Evolutionary conservation across 805 yeast species (phyloP), one percentile per base, ranked within the genome.

Genomic region (Saccharomycopsis microspora): DNA sequence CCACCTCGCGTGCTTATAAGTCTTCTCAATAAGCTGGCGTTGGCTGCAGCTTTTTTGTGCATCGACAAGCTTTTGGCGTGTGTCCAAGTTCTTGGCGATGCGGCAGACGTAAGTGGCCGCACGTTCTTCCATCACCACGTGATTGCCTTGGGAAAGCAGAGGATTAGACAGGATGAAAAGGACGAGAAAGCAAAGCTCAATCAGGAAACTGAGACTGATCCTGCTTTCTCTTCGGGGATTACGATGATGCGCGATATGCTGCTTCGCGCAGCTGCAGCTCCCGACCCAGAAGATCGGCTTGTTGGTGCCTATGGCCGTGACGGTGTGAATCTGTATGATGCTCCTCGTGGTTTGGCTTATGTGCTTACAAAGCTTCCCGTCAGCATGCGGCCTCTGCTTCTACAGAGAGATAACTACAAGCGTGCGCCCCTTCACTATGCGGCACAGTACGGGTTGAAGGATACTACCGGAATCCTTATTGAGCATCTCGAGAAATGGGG

Each of bases 351-450:
- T 3, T 67, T 86, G 41, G 61, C 65, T 5, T 77, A 78, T 58
- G 70, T 87, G 33, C 69, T 88, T 47, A 66, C 71, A 10, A 70
- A 72, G 42, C 61, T 87, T 27, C 78, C 77, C 1, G 69, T 71
- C 1, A 73, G 71, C 53, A 66, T 77, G 51, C 72, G 80, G 51
- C 65, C 71, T 29, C 71, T 74, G 3, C 66, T 89, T 28, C 64
- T 80, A 42, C 80, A 82, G 45, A 75, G 74, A 41, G 97, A 89
- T 61, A 79, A 75, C 50, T 85, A 86, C 59, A 71, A 71, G 52
- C 73, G 96, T 51, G 84, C 96, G 0, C 95, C 97, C 0, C 67
- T 90, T 47, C 97, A 90, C 64, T 89, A 89, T 61, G 81, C 95
- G 19, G 80, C 93, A 3, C 93, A 86, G 57, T 87, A 80, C 61